Conservation (phyloP, 768 basidiomycete genomes). For the Kondoa malvinella region DNA sequence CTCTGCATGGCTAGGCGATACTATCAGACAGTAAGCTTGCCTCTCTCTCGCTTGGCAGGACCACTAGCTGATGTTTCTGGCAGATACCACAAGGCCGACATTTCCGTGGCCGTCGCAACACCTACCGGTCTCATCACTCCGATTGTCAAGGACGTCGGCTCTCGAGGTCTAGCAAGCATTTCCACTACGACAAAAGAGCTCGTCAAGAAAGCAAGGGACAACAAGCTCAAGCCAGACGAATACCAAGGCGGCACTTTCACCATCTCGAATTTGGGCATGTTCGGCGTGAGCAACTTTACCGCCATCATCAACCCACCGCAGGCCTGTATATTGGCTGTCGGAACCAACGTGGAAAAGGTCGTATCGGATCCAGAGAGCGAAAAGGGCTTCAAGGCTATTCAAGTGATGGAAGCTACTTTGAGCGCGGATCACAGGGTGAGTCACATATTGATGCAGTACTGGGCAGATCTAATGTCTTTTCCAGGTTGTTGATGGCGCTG, state of each 20-base stretch:
- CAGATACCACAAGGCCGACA: constrained; percentile 89
- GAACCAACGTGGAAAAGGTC: constrained; percentile 66
- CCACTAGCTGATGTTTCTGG: constrained; percentile 27
- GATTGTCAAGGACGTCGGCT: constrained; percentile 80
- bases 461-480: neutral
- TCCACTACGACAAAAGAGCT: constrained; percentile 81
- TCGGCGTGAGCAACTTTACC: constrained; percentile 71
- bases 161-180: constrained; percentile 81
- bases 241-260: constrained; percentile 99
- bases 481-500: constrained; percentile 44
- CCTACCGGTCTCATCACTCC: constrained; percentile 92
- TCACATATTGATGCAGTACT: constrained; percentile 34
- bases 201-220: constrained; percentile 89
- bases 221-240: constrained; percentile 82
- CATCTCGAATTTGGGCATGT: constrained; percentile 99
- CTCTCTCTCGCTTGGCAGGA: neutral
- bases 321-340: constrained; percentile 91
- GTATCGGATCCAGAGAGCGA: constrained; percentile 75
- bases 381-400: constrained; percentile 81
- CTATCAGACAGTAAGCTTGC: constrained; percentile 70
- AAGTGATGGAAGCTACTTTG: constrained; percentile 88
- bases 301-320: constrained; percentile 99
- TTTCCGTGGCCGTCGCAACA: constrained; percentile 91
- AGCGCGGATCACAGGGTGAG: constrained; percentile 90
- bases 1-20: constrained; percentile 91